Evolutionary conservation across 345 rosid genomes (phyloP).

Genomic region (Brassica nigra): DNA sequence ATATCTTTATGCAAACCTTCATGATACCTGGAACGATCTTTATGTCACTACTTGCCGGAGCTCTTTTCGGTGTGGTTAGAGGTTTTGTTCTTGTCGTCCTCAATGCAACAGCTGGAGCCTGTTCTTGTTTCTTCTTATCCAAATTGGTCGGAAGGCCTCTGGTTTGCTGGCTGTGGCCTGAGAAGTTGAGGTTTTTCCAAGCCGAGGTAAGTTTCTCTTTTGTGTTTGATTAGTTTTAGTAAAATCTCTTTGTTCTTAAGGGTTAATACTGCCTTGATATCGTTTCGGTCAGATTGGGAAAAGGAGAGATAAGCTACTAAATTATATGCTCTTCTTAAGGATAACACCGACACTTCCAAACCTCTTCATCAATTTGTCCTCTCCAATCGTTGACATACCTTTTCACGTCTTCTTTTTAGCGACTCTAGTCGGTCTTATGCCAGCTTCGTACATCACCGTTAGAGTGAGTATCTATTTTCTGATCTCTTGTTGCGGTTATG

Average conservation of each 20-base stretch:
- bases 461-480: conserved; percentile 54
- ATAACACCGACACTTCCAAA: conserved; percentile 94
- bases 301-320: conserved; percentile 83
- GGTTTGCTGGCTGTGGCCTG: conserved; percentile 94
- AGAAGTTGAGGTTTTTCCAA: conserved; percentile 83
- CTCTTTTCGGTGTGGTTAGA: conserved; percentile 88
- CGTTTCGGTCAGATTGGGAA: conserved; percentile 62
- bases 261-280: background rate
- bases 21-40: conserved; percentile 99
- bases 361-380: conserved; percentile 95
- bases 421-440: conserved; percentile 87
- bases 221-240: background rate
- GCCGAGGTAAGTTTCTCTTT: conserved; percentile 59
- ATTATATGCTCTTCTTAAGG: conserved; percentile 94
- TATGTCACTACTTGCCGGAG: conserved; percentile 97
- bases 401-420: conserved; percentile 90
- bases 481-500: background rate
- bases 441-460: conserved; percentile 91
- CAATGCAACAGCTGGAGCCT: conserved; percentile 95
- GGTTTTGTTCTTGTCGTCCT: conserved; percentile 85
- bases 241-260: background rate
- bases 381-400: conserved; percentile 95
- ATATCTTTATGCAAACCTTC: conserved; percentile 98
- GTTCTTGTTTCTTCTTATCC: conserved; percentile 89
- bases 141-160: conserved; percentile 92